phyloP scores from a whole-genome alignment of 768 basidiomycete species.

The Chalciporus piperatus region DNA sequence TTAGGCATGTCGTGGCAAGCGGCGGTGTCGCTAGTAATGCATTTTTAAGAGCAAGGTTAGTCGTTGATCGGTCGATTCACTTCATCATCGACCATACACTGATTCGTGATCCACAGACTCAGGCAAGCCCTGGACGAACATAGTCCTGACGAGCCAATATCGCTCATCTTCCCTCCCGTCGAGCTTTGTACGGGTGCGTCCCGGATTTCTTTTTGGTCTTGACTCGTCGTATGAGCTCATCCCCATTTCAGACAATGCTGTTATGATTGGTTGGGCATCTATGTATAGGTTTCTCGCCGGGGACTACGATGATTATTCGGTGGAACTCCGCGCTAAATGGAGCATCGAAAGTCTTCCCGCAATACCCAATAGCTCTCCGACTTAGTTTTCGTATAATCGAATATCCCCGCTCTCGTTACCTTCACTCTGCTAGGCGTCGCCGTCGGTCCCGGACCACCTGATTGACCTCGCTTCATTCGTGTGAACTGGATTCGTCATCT shows the following conservation, averaged over 20 bases:
- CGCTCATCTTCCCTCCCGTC: conserved; percentile 71
- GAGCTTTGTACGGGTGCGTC: conserved; percentile 75
- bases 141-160: conserved; percentile 34
- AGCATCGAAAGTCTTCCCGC: conserved; percentile 50
- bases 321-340: conserved; percentile 73
- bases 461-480: too few species aligned
- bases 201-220: not conserved
- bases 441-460: too few species aligned
- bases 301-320: conserved; percentile 59
- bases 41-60: conserved; percentile 62
- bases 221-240: not conserved
- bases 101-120: conserved; percentile 28
- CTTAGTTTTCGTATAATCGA: not conserved
- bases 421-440: too few species aligned
- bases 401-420: not conserved
- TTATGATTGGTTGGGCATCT: conserved; percentile 93
- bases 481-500: too few species aligned
- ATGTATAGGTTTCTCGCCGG: conserved; percentile 71
- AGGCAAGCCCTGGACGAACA: conserved; percentile 25
- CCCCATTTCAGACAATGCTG: conserved; percentile 76
- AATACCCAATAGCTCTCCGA: not conserved
- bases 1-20: conserved; percentile 72
- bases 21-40: conserved; percentile 93
- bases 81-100: not conserved
- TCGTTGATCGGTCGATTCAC: conserved; percentile 10